Percentiles rank a stretch among this genome's conserved stretches.
phyloP scores from a whole-genome alignment of 2,329 filamentous ascomycete genomes.

The Basipetospora chlamydospora region DNA sequence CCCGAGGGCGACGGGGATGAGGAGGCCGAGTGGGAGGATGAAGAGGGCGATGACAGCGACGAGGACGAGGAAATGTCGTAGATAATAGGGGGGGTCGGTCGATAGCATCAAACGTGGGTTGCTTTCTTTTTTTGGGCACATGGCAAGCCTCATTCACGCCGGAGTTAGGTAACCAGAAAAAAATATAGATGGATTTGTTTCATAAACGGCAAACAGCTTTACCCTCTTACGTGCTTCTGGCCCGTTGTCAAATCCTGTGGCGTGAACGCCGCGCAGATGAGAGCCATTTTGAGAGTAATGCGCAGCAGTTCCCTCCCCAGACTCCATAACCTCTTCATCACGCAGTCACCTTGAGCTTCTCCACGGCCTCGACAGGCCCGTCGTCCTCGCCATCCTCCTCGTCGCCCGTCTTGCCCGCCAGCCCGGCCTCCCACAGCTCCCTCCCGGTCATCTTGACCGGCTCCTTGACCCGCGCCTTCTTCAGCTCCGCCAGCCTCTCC shows the following conservation, averaged over 20 bases:
- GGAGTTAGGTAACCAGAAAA: neutral
- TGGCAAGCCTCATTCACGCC: too few species aligned
- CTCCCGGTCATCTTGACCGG: slow-evolving; percentile 57
- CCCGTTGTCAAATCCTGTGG: too few species aligned
- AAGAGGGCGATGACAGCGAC: slow-evolving; percentile 33
- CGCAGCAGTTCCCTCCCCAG: too few species aligned
- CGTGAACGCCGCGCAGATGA: neutral
- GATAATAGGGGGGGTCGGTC: neutral
- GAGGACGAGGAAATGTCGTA: slow-evolving; percentile 44
- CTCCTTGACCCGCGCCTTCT: slow-evolving; percentile 63
- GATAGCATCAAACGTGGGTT: neutral
- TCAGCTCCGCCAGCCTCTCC: slow-evolving; percentile 68
- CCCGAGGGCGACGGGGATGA: slow-evolving; percentile 40
- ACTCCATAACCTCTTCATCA: too few species aligned
- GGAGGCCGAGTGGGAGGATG: slow-evolving; percentile 35
- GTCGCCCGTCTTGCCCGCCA: slow-evolving; percentile 52
- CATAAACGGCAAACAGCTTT: too few species aligned
- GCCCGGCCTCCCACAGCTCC: slow-evolving; percentile 64
- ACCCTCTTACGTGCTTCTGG: too few species aligned
- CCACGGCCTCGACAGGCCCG: slow-evolving; percentile 43
- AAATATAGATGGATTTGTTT: too few species aligned
- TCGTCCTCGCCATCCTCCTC: slow-evolving; percentile 52
- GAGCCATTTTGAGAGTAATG: too few species aligned
- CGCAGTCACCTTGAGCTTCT: slow-evolving; percentile 58
- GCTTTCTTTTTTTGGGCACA: neutral